These are phyloP conservation scores for Lophiotrema nucula DNA, from an alignment of 495 filamentous ascomycete genomes.

Conservation along the genomic window DNA sequence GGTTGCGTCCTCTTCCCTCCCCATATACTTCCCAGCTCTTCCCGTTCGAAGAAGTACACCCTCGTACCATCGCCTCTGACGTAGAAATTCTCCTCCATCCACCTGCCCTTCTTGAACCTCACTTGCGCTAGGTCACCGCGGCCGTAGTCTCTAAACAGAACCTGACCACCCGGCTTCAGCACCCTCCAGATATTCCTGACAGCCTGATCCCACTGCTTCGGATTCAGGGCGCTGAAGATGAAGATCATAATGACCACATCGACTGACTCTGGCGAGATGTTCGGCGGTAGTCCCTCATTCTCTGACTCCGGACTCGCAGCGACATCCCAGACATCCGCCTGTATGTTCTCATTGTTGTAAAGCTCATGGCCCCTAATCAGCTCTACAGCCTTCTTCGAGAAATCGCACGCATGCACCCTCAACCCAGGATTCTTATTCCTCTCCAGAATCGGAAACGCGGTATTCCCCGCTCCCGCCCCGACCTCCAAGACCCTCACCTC, in stretches of 20 bases:
- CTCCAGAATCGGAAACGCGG: constrained; percentile 81
- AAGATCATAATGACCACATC: constrained; percentile 94
- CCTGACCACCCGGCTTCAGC: constrained; percentile 82
- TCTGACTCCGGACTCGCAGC: constrained; percentile 50
- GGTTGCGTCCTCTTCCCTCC: constrained; percentile 38
- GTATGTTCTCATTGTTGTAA: constrained; percentile 63
- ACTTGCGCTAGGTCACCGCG: constrained; percentile 94
- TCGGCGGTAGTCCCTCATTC: constrained; percentile 60
- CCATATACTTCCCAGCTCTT: constrained; percentile 81
- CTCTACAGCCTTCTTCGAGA: constrained; percentile 84
- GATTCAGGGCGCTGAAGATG: constrained; percentile 89
- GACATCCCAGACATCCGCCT: constrained; percentile 91
- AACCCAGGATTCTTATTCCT: constrained; percentile 77
- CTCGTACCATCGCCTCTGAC: constrained; percentile 91
- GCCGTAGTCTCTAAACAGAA: constrained; percentile 94
- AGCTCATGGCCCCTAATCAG: constrained; percentile 73
- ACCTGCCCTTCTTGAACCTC: constrained; percentile 89
- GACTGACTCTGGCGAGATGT: constrained; percentile 69
- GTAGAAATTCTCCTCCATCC: constrained; percentile 94
- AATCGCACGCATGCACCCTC: constrained; percentile 87
- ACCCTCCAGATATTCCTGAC: constrained; percentile 76
- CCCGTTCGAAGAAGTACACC: constrained; percentile 93
- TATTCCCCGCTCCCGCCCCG: constrained; percentile 94
- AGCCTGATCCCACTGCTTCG: constrained; percentile 78
- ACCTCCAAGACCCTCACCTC: constrained; percentile 74